These are phyloP conservation scores for Haematococcus sp. DNA, from an alignment of 139 green algal genomes.

Conservation along the genomic window DNA sequence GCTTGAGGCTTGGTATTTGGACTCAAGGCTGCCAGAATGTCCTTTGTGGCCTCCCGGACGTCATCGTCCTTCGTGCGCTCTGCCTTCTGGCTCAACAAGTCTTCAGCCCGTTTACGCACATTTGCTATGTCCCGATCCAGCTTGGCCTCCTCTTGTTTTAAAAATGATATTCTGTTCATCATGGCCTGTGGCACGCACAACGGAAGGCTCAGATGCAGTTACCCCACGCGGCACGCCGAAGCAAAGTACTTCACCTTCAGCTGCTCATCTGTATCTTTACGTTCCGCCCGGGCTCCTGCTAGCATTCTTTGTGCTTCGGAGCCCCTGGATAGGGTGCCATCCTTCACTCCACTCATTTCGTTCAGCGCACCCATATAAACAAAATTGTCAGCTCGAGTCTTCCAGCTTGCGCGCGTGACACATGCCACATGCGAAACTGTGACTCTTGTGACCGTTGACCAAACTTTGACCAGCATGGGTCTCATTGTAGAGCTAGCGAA, in stretches of 20 bases:
- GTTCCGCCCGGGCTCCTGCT: neutral
- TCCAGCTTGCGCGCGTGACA: no score
- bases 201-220: neutral
- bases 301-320: neutral
- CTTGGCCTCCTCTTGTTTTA: neutral
- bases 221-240: neutral
- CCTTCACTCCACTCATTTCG: no score
- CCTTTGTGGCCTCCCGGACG: neutral
- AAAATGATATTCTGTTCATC: neutral
- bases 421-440: no score
- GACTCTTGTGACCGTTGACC: no score
- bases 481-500: no score
- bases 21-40: neutral
- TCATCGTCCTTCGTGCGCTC: neutral
- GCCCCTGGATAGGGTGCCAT: no score
- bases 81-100: neutral
- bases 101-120: neutral
- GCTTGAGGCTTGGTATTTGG: no score
- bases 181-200: neutral
- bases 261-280: neutral
- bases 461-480: no score
- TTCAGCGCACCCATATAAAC: no score
- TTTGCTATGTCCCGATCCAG: neutral
- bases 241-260: neutral
- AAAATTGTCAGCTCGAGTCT: no score